phyloP scores from a whole-genome alignment of 805 yeast species.

The Pichia sporocuriosa region DNA sequence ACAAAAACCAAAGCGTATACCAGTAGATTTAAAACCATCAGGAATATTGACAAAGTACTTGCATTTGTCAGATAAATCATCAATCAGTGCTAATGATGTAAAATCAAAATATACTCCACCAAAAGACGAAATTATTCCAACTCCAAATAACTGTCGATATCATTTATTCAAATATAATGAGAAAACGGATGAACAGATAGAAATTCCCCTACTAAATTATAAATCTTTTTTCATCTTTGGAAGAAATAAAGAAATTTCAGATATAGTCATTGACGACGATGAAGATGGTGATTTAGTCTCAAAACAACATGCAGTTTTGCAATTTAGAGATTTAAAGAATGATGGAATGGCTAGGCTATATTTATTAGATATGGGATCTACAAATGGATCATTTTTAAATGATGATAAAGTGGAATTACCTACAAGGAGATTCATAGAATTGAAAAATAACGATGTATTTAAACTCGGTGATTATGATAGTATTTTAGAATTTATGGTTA shows the following conservation, averaged over 20 bases:
- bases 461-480: conserved; percentile 24
- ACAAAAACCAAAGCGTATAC: conserved; percentile 3
- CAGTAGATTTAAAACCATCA: conserved; percentile 13
- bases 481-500: conserved; percentile 20
- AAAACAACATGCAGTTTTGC: conserved; percentile 26
- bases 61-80: not conserved
- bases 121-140: conserved; percentile 16
- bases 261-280: conserved; percentile 14
- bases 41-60: conserved; percentile 12
- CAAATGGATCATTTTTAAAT: conserved; percentile 28
- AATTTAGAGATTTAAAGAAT: conserved; percentile 19
- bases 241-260: conserved; percentile 16
- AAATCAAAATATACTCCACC: conserved; percentile 17
- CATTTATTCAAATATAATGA: conserved; percentile 11
- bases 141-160: conserved; percentile 13
- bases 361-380: conserved; percentile 25
- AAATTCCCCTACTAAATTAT: conserved; percentile 17
- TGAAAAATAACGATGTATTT: conserved; percentile 21
- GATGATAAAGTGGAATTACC: conserved; percentile 23
- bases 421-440: conserved; percentile 20
- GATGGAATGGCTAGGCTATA: conserved; percentile 13
- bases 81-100: not conserved
- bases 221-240: conserved; percentile 26
- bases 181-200: conserved; percentile 9
- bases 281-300: conserved; percentile 21